Percentiles rank a stretch among this genome's conserved stretches.
Conservation (phyloP, 2,329 filamentous ascomycete genomes). For the Nemania sp. region DNA sequence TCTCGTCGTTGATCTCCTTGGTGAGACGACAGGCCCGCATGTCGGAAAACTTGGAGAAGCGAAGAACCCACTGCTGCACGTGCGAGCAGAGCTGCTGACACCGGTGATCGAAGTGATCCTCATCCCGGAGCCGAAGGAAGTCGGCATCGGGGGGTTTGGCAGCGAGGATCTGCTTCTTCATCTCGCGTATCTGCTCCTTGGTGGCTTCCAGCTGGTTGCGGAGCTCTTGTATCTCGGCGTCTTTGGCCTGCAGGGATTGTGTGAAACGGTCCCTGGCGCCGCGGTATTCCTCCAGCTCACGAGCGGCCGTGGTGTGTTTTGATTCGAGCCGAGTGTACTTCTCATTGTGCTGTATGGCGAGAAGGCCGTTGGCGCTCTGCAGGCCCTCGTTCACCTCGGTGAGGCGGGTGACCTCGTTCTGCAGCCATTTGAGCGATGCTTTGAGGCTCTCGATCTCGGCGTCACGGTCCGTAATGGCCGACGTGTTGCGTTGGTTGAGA, state of each 20-base stretch:
- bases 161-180: slow-evolving; percentile 62
- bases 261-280: slow-evolving; percentile 65
- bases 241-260: slow-evolving; percentile 75
- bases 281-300: slow-evolving; percentile 72
- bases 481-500: slow-evolving; percentile 67
- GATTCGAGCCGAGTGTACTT: slow-evolving; percentile 70
- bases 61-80: slow-evolving; percentile 95
- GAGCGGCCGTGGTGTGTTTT: slow-evolving; percentile 67
- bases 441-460: slow-evolving; percentile 83
- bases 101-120: slow-evolving; percentile 92
- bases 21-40: slow-evolving; percentile 84
- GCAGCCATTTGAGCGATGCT: slow-evolving; percentile 77
- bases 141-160: slow-evolving; percentile 66
- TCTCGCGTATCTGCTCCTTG: slow-evolving; percentile 62
- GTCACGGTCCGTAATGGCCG: slow-evolving; percentile 79
- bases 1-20: slow-evolving; percentile 84
- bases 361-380: slow-evolving; percentile 73
- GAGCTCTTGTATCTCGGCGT: slow-evolving; percentile 79
- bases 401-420: slow-evolving; percentile 79
- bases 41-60: slow-evolving; percentile 98
- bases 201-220: slow-evolving; percentile 78
- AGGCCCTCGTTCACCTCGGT: slow-evolving; percentile 83
- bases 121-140: slow-evolving; percentile 80
- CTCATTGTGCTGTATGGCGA: slow-evolving; percentile 75
- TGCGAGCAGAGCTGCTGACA: slow-evolving; percentile 95